phyloP scores from a whole-genome alignment of 257 asterid species.

The Cinchona pubescens region DNA sequence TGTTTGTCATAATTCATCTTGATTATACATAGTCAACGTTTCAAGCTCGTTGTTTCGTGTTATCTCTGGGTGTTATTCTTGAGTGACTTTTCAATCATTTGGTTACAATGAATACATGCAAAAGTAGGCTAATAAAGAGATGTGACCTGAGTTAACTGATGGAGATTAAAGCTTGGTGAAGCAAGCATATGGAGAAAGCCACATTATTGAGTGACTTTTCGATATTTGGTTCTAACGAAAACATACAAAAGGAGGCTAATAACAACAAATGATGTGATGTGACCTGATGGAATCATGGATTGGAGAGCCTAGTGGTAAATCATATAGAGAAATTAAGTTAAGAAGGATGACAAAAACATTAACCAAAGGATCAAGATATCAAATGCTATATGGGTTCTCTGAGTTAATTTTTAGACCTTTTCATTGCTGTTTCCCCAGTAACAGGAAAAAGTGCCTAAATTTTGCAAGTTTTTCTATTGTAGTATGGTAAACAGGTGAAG shows the following conservation, averaged over 20 bases:
- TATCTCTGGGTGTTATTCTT: not conserved
- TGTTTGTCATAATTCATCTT: not conserved
- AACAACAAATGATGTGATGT: not conserved
- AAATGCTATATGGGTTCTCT: not conserved
- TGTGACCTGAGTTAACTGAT: slow-evolving; percentile 2
- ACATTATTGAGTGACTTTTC: not conserved
- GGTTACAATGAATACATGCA: not conserved
- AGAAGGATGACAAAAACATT: not conserved
- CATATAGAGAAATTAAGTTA: not conserved
- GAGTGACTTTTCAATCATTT: slow-evolving; percentile 4
- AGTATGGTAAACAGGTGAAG: too few species aligned
- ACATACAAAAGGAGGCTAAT: not conserved
- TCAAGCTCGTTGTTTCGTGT: not conserved
- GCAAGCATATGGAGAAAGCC: not conserved
- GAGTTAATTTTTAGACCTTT: not conserved
- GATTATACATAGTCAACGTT: not conserved
- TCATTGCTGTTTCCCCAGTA: not conserved
- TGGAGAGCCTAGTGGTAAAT: not conserved
- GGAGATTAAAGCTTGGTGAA: not conserved
- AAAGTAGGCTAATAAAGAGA: not conserved
- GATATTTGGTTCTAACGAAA: not conserved
- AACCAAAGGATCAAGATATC: not conserved
- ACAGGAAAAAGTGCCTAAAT: not conserved
- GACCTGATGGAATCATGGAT: too few species aligned
- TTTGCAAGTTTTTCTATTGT: not conserved